Conservation (phyloP, 495 filamentous ascomycete genomes). For the Hyaloscypha variabilis region DNA sequence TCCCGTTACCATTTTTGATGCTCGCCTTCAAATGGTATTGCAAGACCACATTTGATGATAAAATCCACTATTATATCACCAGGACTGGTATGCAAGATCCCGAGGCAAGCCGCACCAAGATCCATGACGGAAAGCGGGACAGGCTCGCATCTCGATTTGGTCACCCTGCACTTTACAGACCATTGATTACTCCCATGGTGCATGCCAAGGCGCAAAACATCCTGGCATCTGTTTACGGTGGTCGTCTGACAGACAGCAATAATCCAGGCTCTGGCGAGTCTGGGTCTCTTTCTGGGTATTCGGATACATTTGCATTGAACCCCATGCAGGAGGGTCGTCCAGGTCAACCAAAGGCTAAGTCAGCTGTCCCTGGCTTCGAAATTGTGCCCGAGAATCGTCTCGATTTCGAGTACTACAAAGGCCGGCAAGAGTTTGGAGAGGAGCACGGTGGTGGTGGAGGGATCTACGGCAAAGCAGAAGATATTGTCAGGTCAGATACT, state of each 20-base stretch:
- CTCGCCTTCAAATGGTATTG: conserved; percentile 88
- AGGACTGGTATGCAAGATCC: conserved; percentile 59
- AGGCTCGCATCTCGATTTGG: conserved; percentile 82
- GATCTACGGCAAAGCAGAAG: conserved; percentile 69
- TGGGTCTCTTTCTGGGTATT: conserved; percentile 65
- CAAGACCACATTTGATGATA: conserved; percentile 70
- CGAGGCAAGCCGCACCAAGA: conserved; percentile 47
- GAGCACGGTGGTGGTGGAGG: conserved; percentile 80
- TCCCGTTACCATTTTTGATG: conserved; percentile 81
- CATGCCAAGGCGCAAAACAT: conserved; percentile 84
- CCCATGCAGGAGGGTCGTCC: conserved; percentile 75
- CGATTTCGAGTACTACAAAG: conserved; percentile 91
- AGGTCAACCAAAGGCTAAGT: conserved; percentile 68
- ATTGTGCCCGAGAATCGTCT: conserved; percentile 88
- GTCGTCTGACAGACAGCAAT: conserved; percentile 65
- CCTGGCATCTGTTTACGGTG: conserved; percentile 78
- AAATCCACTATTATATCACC: conserved; percentile 70
- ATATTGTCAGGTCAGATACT: conserved; percentile 67
- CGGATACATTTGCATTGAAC: conserved; percentile 71
- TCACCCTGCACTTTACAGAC: conserved; percentile 86
- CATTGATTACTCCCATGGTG: conserved; percentile 94
- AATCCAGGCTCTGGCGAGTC: conserved; percentile 56
- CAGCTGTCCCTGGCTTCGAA: conserved; percentile 69
- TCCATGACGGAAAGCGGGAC: conserved; percentile 50
- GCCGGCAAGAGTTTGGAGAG: conserved; percentile 83